Evolutionary conservation across 1,284 basidiomycete genomes (phyloP).

Genomic region (Boletus mariae): DNA sequence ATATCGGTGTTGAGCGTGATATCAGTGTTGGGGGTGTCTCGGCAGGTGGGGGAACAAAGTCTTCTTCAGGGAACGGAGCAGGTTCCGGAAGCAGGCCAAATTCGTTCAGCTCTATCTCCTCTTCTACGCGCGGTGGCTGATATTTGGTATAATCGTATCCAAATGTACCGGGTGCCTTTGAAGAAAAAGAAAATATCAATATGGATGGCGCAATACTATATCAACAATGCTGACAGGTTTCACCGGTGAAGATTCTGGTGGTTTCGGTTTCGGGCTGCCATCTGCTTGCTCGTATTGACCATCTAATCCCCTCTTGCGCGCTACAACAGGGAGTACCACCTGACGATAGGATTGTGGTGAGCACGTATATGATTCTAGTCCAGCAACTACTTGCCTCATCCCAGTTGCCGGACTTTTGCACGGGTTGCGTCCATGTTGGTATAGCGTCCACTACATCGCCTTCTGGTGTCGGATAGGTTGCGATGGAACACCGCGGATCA

Average conservation of each 20-base stretch:
- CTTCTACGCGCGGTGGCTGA: conserved; percentile 41
- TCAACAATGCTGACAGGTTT: conserved; percentile 49
- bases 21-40: conserved; percentile 1
- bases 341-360: conserved; percentile 7
- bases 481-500: conserved; percentile 44
- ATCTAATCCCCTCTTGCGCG: conserved; percentile 75
- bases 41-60: conserved; percentile 15
- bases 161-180: conserved; percentile 78
- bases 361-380: conserved; percentile 5
- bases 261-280: conserved; percentile 54
- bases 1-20: conserved; percentile 1
- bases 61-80: conserved; percentile 15
- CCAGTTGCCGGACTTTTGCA: conserved; percentile 64
- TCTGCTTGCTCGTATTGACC: conserved; percentile 62
- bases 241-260: conserved; percentile 33
- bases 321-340: conserved; percentile 73
- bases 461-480: conserved; percentile 58
- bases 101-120: conserved; percentile 60
- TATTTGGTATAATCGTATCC: conserved; percentile 68
- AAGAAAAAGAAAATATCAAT: conserved; percentile 6
- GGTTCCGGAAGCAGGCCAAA: conserved; percentile 44
- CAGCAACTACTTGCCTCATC: conserved; percentile 56
- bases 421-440: conserved; percentile 73
- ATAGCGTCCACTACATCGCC: conserved; percentile 61
- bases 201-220: neutral